These are phyloP conservation scores for Kwoniella newhampshirensis DNA, from an alignment of 768 basidiomycete genomes.

Conservation along the genomic window DNA sequence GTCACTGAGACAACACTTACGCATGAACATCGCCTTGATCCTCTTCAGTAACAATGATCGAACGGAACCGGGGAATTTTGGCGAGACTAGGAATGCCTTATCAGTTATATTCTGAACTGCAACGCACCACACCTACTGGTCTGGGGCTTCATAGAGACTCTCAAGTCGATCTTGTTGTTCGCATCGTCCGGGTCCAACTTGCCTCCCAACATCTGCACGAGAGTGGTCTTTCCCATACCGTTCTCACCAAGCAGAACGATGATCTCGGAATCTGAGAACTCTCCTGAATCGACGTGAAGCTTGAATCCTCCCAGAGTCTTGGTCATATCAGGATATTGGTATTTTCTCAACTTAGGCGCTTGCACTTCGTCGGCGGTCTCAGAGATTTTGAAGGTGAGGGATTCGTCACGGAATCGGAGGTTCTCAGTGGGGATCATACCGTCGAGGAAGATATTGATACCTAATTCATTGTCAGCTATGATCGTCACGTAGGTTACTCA, in stretches of 20 bases:
- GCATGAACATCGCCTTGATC: constrained; percentile 95
- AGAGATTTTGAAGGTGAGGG: constrained; percentile 93
- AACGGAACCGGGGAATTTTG: constrained; percentile 95
- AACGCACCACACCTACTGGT: constrained; percentile 58
- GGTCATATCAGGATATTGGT: constrained; percentile 91
- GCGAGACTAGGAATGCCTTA: constrained; percentile 61
- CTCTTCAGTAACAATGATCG: constrained; percentile 89
- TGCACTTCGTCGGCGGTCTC: constrained; percentile 91
- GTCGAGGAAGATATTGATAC: constrained; percentile 99
- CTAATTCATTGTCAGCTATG: constrained; percentile 54
- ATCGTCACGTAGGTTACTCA: constrained; percentile 54
- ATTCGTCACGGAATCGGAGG: constrained; percentile 93
- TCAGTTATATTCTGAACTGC: background rate
- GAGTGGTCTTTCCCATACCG: constrained; percentile 97
- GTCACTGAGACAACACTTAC: constrained; percentile 22
- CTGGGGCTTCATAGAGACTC: constrained; percentile 95
- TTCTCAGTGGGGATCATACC: constrained; percentile 99
- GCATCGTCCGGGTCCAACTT: constrained; percentile 78
- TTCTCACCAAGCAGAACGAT: constrained; percentile 99
- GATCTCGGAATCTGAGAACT: constrained; percentile 98
- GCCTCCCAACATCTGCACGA: constrained; percentile 91
- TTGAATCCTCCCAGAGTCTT: constrained; percentile 96
- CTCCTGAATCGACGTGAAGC: constrained; percentile 82
- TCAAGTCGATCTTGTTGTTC: constrained; percentile 73
- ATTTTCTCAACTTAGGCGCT: constrained; percentile 81